Conservation (phyloP, 768 basidiomycete species). For the Boletus coccyginus region DNA sequence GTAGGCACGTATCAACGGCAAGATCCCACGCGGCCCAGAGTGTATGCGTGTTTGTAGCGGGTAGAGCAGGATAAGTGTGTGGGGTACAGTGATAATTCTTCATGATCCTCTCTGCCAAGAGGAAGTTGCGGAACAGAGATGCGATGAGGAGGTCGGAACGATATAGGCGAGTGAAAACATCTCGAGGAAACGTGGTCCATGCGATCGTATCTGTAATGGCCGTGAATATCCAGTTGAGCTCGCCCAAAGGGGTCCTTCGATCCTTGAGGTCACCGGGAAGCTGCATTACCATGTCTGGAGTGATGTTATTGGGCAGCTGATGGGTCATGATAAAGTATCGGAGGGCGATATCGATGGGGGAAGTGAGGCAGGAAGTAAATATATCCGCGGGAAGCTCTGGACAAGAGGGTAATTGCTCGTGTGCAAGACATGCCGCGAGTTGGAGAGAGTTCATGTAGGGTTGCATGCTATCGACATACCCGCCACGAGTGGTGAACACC, state of each 20-base stretch:
- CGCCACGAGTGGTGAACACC: constrained; percentile 52
- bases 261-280: constrained; percentile 97
- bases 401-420: constrained; percentile 90
- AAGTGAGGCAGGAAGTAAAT: constrained; percentile 96
- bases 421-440: constrained; percentile 88
- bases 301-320: constrained; percentile 75
- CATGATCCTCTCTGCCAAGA: constrained; percentile 97
- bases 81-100: constrained; percentile 97
- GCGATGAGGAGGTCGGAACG: constrained; percentile 95
- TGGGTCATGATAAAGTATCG: constrained; percentile 93
- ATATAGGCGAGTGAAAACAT: constrained; percentile 91
- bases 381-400: constrained; percentile 97
- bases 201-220: constrained; percentile 99
- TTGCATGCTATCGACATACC: constrained; percentile 55
- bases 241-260: constrained; percentile 91
- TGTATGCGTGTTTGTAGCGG: constrained; percentile 94
- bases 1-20: constrained; percentile 89
- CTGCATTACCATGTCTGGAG: constrained; percentile 89
- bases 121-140: constrained; percentile 94
- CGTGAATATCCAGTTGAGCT: constrained; percentile 99
- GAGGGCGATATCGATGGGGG: constrained; percentile 96
- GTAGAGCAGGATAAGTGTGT: constrained; percentile 86
- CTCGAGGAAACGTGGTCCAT: constrained; percentile 95
- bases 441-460: constrained; percentile 89
- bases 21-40: constrained; percentile 99